Evolutionary conservation across 352 stramenopile genomes (phyloP), one percentile per base, ranked within the genome.

Genomic region (Plasmopara viticola): DNA sequence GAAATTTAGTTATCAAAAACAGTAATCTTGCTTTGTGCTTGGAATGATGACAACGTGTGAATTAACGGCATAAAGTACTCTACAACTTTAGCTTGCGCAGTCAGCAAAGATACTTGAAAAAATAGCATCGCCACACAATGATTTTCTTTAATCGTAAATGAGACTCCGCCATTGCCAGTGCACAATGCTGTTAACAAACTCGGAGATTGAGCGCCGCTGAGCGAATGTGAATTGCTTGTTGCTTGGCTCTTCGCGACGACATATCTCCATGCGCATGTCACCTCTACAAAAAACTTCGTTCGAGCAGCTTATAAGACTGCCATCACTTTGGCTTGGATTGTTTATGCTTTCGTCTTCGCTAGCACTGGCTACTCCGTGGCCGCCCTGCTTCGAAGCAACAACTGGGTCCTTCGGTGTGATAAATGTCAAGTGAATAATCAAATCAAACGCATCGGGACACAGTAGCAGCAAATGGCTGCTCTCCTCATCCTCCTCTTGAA

Each of bases 151-250:
- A 66, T 93, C 82, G 63, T 93, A 93, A 17, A 93, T 74, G 45
- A 93, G 69, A 60, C 72, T 86, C 12, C 78, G 74, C 84, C 84
- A 95, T 44, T 92, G 84, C 84, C 84, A 95, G 63, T 93, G 84
- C 41, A 93, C 78, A 44, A 93, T 84, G 54, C 67, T 84, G 60
- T 95, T 95, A 33, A 95, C 78, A 58, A 95, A 92, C 45, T 93
- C 79, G 2, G 74, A 72, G 56, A 95, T 88, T 29, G 83, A 83
- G 15, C 83, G 81, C 7, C 84, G 80, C 62, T 95, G 84, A 2
- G 82, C 74, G 15, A 84, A 76, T 14, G 82, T 90, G 56, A 95
- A 90, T 62, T 72, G 73, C 43, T 84, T 78, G 57, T 87, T 90
- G 28, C 59, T 60, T 2, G 84, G 77, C 53, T 93, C 84, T 46